Evolutionary conservation across 768 basidiomycete species (phyloP), one percentile per base, ranked within the genome.

Genomic region (Amanita jacksonii): DNA sequence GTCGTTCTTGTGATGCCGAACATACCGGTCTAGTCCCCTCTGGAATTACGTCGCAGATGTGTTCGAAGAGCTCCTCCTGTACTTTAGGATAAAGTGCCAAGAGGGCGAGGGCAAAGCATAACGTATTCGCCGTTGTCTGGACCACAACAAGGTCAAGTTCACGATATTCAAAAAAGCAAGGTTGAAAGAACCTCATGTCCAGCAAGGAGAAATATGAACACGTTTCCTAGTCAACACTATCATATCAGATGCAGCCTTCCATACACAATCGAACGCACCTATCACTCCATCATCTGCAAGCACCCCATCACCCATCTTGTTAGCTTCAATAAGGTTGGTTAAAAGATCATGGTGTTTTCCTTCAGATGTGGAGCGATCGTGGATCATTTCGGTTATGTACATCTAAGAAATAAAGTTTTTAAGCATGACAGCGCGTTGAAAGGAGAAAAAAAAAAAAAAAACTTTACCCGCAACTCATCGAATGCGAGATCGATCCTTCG

Each of bases 371-470:
- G 62, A 60, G 3, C 75, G 68, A 28, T 62, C 66, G n/a, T 58
- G 52, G 35, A 78, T 73, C 74, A 78, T 77, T 52, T 77, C 74
- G 2, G 52, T 47, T 64, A 77, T 69, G 46, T 74, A 75, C 9
- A 22, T 37, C 62, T 60, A 38, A 37, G 16, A 22, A 12, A 37
- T 18, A 28, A 19, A 28, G 1, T 35, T 27, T 28, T 16, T 20
- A 28, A 22, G n/a, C n/a, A n/a, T 1, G 51, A n/a, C 28, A n/a
- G n/a, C n/a, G n/a, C 10, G 4, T 22, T 30, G 16, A 22, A 8
- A n/a, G n/a, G n/a, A n/a, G n/a, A n/a, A n/a, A n/a, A n/a, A n/a
- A n/a, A n/a, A n/a, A n/a, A 6, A 8, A 30, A 23, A n/a, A n/a
- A 24, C 49, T 57, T 18, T 41, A 73, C 74, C 46, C 62, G 52